Evolutionary conservation across 2,329 filamentous ascomycete genomes (phyloP), one percentile per base, ranked within the genome.

Genomic region (Lecanoromycetidae sp.): DNA sequence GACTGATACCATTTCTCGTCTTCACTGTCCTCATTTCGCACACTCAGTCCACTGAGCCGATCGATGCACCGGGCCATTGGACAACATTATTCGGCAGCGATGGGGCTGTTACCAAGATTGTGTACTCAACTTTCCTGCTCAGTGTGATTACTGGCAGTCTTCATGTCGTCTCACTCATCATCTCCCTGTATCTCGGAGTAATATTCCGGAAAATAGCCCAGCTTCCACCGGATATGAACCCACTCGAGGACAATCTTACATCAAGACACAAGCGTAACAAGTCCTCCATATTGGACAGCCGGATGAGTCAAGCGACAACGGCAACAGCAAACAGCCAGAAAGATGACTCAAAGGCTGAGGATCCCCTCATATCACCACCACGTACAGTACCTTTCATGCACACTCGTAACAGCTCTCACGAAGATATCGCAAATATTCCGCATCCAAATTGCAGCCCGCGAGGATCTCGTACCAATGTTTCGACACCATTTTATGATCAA

Each of bases 211-310:
- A 84, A 59, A 95, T 96, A 57, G 72, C 80, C 4, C 71, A 74
- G 17, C 74, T 95, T 61, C 90, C 90, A 5, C 88, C 90, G 0
- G 90, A 96, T 59, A 87, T 94, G 84, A 96, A 96, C 61, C 90
- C 90, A 1, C 72, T 96, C 12, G 88, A 95, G 61, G 79, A 84
- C 55, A 81, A 90, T 57, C 68, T 94, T 49, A 95, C 87, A 1
- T 80, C 85, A 48, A 71, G 66, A 59, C 87, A 93, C 66, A 88
- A 87, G 70, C 78, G 83, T 59, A 88, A 84, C 60, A 78, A 76
- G 55, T 54, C 52, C 4, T 48, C 47, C 19, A 39, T 54, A 13
- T 68, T 70, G 8, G 76, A 84, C 52, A 84, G 84, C 61, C 77
- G 81, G 46, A 63, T 78, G 41, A 75, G 72, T 48, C 65, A 68